Evolutionary conservation across 176 grass and related monocot genomes (phyloP).

Genomic region (Eleusine coracana): DNA sequence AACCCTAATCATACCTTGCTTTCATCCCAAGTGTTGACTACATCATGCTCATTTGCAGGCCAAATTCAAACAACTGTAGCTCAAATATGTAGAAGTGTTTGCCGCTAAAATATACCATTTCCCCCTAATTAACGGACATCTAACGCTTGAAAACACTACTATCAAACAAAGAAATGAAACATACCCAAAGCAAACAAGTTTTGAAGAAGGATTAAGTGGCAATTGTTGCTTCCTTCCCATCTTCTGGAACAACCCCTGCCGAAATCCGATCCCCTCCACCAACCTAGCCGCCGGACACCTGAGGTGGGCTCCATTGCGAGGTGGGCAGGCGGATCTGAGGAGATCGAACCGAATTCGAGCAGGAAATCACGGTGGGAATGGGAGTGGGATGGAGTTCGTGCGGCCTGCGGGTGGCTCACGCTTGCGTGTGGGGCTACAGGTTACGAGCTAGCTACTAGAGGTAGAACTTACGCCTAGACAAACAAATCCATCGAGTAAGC

Average conservation of each 20-base stretch:
- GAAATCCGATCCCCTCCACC: background rate
- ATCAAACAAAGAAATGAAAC: background rate
- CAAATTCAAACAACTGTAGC: background rate
- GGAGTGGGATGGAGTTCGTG: background rate
- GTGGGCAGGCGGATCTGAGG: background rate
- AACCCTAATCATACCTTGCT: conserved; percentile 31
- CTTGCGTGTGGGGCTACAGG: background rate
- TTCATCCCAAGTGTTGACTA: conserved; percentile 29
- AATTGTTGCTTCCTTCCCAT: background rate
- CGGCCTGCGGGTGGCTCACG: background rate
- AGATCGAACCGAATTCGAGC: background rate
- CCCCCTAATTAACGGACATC: background rate
- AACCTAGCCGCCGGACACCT: background rate
- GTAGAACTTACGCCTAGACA: background rate
- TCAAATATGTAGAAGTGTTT: conserved; percentile 1
- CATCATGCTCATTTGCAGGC: background rate
- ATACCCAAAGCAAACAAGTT: background rate
- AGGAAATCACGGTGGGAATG: background rate
- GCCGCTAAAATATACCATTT: background rate
- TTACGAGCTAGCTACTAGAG: background rate
- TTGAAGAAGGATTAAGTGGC: background rate
- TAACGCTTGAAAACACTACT: background rate
- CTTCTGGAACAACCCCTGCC: background rate
- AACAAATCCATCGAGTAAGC: background rate
- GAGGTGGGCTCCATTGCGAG: background rate